Conservation (phyloP, 305 asterid genomes). For the Striga hermonthica region DNA sequence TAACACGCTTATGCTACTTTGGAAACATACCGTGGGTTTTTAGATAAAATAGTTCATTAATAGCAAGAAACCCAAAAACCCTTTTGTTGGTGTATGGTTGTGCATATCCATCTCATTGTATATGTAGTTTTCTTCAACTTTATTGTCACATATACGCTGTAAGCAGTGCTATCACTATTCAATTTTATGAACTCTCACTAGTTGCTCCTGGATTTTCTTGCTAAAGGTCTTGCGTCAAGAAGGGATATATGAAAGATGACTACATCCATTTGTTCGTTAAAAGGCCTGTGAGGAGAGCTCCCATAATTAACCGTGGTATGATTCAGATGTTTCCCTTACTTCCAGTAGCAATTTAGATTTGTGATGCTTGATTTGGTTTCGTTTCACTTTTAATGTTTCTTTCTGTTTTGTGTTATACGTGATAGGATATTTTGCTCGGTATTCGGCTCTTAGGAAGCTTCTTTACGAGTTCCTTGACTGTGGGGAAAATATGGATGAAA, state of each 20-base stretch:
- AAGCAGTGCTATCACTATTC: background rate
- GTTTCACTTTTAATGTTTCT: conserved; percentile 24
- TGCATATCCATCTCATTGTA: conserved; percentile 11
- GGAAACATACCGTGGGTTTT: background rate
- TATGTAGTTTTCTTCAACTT: conserved; percentile 6
- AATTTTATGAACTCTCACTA: conserved; percentile 23
- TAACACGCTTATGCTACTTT: background rate
- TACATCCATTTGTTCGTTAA: conserved; percentile 78
- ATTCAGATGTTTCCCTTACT: conserved; percentile 17
- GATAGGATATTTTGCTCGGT: conserved; percentile 89
- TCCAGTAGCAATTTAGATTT: conserved; percentile 24
- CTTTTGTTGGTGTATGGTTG: background rate
- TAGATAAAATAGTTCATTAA: too few relatives aligned
- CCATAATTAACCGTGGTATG: conserved; percentile 80
- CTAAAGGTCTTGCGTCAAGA: conserved; percentile 84
- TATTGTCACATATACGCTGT: background rate
- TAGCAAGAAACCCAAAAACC: too few relatives aligned
- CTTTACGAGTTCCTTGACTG: conserved; percentile 75
- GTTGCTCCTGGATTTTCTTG: conserved; percentile 22
- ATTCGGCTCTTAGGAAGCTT: conserved; percentile 81
- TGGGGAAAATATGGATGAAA: conserved; percentile 38
- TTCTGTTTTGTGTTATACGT: conserved; percentile 25
- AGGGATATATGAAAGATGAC: conserved; percentile 94
- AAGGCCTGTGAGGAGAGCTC: conserved; percentile 93
- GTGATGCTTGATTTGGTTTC: background rate